Evolutionary conservation across 1,284 basidiomycete genomes (phyloP).

Genomic region (Vanrija humicola): DNA sequence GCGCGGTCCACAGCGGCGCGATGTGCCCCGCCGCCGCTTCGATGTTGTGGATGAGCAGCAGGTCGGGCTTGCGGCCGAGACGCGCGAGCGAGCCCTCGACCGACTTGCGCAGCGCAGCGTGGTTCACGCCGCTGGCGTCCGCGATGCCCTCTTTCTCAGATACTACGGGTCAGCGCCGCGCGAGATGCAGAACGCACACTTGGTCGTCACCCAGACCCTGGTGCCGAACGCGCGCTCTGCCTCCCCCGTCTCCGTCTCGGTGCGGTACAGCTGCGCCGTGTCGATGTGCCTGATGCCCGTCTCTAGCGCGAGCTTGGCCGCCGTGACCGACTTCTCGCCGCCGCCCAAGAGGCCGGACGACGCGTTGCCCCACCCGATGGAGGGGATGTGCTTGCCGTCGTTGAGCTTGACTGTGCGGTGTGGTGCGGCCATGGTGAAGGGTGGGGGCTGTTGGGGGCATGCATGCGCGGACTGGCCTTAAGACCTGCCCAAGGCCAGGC

Average conservation of each 20-base stretch:
- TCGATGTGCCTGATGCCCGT: constrained; percentile 44
- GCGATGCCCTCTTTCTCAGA: constrained; percentile 7
- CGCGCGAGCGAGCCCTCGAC: constrained; percentile 24
- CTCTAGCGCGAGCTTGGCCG: constrained; percentile 29
- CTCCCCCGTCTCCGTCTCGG: constrained; percentile 48
- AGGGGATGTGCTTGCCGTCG: constrained; percentile 37
- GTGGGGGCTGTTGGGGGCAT: no score
- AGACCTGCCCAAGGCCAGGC: no score
- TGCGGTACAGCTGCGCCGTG: constrained; percentile 44
- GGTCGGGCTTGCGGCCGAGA: constrained; percentile 31
- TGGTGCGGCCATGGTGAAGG: no score
- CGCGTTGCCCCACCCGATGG: constrained; percentile 36
- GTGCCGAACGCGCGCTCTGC: constrained; percentile 49
- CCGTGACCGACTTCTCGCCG: constrained; percentile 16
- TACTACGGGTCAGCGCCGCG: background rate
- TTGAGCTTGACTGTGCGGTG: constrained; percentile 28
- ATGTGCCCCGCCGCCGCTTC: constrained; percentile 26
- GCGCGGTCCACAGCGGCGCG: constrained; percentile 26
- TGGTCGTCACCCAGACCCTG: constrained; percentile 56
- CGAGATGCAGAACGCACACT: constrained; percentile 32
- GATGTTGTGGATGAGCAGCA: constrained; percentile 35
- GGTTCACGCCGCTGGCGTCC: constrained; percentile 7
- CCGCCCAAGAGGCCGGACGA: constrained; percentile 18
- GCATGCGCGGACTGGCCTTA: no score
- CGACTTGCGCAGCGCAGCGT: constrained; percentile 9